Evolutionary conservation across 305 asterid species (phyloP).

Genomic region (Fraxinus angustifolia): DNA sequence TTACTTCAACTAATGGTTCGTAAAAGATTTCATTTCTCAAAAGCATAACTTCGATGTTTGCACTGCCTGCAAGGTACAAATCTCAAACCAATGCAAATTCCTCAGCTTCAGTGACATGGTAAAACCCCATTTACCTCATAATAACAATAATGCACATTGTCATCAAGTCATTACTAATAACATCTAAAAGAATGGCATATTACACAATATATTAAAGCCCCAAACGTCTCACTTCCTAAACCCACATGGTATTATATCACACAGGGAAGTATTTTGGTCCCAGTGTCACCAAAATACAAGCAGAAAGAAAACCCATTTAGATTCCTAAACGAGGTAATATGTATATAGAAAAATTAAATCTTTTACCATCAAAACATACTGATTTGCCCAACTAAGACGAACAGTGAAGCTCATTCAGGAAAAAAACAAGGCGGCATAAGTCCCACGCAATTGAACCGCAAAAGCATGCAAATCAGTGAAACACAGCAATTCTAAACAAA

Average conservation of each 20-base stretch:
- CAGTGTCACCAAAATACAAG: not conserved
- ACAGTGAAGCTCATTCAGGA: not conserved
- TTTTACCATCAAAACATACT: not conserved
- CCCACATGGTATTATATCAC: not conserved
- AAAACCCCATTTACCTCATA: not conserved
- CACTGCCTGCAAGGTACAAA: not conserved
- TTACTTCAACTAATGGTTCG: not conserved
- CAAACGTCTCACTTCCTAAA: not conserved
- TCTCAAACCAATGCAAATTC: not conserved
- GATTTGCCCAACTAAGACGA: not conserved
- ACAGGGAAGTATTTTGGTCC: not conserved
- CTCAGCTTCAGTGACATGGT: conserved; percentile 4
- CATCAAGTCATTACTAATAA: not conserved
- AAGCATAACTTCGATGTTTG: not conserved
- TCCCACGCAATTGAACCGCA: not conserved
- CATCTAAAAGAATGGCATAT: not conserved
- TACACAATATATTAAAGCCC: not conserved
- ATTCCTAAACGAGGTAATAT: not conserved
- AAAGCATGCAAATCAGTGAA: not conserved
- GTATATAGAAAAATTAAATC: not conserved
- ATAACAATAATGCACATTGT: conserved; percentile 18
- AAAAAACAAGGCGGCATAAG: not conserved
- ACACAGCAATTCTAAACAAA: conserved; percentile 22
- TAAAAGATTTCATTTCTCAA: conserved; percentile 12
- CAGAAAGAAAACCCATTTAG: not conserved